A percentile compares a stretch with the other conserved stretches of the same genome.
Conservation (phyloP, 2,329 filamentous ascomycete species). For the Gliomastix tumulicola region DNA sequence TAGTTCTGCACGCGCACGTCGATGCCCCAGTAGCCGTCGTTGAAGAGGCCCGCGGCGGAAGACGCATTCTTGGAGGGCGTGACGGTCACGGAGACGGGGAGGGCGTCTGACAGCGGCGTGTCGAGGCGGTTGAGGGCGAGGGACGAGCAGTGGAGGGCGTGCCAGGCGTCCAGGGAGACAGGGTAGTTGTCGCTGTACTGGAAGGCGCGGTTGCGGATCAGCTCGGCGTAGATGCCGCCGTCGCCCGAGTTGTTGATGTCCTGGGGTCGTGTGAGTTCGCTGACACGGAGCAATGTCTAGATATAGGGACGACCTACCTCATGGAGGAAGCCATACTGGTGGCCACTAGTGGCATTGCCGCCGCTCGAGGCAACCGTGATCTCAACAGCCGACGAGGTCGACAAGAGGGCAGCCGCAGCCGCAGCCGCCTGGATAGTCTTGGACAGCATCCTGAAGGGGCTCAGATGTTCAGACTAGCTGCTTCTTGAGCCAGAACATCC, state of each 20-base stretch:
- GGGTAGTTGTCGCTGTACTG: slow-evolving; percentile 42
- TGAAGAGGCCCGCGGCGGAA: slow-evolving; percentile 36
- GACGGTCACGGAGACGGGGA: slow-evolving; percentile 45
- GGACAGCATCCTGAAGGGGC: slow-evolving; percentile 8
- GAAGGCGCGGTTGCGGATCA: slow-evolving; percentile 65
- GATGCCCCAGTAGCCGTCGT: slow-evolving; percentile 53
- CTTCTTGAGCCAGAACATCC: no score
- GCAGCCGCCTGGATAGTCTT: slow-evolving; percentile 11
- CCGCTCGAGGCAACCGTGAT: slow-evolving; percentile 27
- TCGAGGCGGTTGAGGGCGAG: slow-evolving; percentile 38
- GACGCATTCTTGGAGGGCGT: slow-evolving; percentile 16
- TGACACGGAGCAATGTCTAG: neutral
- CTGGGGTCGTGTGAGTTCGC: slow-evolving; percentile 17
- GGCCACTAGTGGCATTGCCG: slow-evolving; percentile 33
- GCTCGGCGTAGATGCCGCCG: slow-evolving; percentile 65
- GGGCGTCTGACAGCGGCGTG: slow-evolving; percentile 41
- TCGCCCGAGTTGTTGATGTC: slow-evolving; percentile 65
- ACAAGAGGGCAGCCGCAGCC: slow-evolving; percentile 11
- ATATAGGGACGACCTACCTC: slow-evolving; percentile 21
- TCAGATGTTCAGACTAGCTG: no score
- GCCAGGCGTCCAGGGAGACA: slow-evolving; percentile 37
- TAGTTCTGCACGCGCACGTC: slow-evolving; percentile 39
- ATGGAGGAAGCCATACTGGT: slow-evolving; percentile 38
- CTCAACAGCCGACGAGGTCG: slow-evolving; percentile 16
- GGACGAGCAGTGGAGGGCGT: slow-evolving; percentile 29